Conservation (phyloP, 2,329 filamentous ascomycete species). For the Sclerotinia nivalis region DNA sequence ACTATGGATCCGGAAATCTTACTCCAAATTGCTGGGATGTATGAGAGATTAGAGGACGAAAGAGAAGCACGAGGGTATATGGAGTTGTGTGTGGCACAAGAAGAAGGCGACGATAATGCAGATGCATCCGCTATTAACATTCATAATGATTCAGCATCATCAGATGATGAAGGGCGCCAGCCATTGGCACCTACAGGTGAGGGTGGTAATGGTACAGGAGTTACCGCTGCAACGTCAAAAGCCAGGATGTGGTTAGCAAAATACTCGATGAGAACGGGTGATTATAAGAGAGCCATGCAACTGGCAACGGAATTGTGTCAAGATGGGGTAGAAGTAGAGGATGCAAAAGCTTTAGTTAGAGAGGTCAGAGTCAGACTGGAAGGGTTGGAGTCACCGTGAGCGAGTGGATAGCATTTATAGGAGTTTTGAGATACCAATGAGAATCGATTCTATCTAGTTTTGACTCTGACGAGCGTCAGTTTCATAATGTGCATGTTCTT, state of each 20-base stretch:
- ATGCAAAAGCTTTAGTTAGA: slow-evolving; percentile 88
- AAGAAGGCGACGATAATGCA: slow-evolving; percentile 69
- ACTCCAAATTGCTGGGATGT: slow-evolving; percentile 85
- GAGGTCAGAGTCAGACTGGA: slow-evolving; percentile 75
- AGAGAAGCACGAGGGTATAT: slow-evolving; percentile 89
- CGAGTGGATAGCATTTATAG: slow-evolving; percentile 5
- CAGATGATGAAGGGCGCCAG: slow-evolving; percentile 44
- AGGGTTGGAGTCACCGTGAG: slow-evolving; percentile 26
- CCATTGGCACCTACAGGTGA: slow-evolving; percentile 40
- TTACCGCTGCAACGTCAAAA: slow-evolving; percentile 88
- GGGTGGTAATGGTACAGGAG: slow-evolving; percentile 64
- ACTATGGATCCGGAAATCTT: slow-evolving; percentile 86
- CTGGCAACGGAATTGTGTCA: slow-evolving; percentile 90
- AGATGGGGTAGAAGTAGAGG: slow-evolving; percentile 94
- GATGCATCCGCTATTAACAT: slow-evolving; percentile 46
- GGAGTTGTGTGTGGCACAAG: slow-evolving; percentile 92
- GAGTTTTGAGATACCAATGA: slow-evolving; percentile 16
- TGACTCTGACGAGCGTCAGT: slow-evolving; percentile 15
- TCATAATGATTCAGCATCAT: slow-evolving; percentile 54
- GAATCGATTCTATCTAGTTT: slow-evolving; percentile 2
- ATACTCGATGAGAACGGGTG: slow-evolving; percentile 72
- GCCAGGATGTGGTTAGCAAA: slow-evolving; percentile 92
- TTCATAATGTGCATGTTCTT: not conserved
- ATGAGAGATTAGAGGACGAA: slow-evolving; percentile 75
- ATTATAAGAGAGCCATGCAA: slow-evolving; percentile 74